Conservation (phyloP, 768 basidiomycete species). For the Gelatoporia subvermispora region DNA sequence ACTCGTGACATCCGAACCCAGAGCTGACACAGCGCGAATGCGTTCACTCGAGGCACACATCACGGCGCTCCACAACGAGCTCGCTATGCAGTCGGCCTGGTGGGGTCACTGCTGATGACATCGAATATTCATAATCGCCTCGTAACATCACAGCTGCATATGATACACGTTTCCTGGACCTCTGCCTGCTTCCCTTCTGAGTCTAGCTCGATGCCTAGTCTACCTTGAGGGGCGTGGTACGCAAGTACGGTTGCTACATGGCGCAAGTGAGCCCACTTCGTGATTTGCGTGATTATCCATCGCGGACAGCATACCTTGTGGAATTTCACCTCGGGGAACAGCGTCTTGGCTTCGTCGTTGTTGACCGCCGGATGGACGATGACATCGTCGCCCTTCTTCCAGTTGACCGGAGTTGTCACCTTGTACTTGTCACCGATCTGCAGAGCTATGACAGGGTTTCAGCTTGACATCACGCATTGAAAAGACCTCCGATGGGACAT, state of each 20-base stretch:
- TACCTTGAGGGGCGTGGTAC: constrained; percentile 59
- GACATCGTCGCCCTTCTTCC: constrained; percentile 90
- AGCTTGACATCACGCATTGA: neutral
- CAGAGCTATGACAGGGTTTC: constrained; percentile 43
- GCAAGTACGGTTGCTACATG: constrained; percentile 70
- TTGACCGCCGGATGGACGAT: constrained; percentile 84
- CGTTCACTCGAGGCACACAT: too few species aligned
- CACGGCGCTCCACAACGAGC: too few species aligned
- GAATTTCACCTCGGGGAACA: constrained; percentile 80
- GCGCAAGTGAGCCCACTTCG: constrained; percentile 1
- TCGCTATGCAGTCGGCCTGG: too few species aligned
- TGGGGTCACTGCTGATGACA: too few species aligned
- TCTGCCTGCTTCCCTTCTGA: too few species aligned
- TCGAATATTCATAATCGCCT: too few species aligned
- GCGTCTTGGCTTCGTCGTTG: constrained; percentile 84
- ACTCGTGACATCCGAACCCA: too few species aligned
- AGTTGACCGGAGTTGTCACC: constrained; percentile 90
- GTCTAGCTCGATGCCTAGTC: constrained; percentile 2
- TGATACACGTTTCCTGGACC: too few species aligned
- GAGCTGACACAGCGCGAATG: too few species aligned
- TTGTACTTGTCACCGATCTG: constrained; percentile 86
- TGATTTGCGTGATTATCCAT: neutral
- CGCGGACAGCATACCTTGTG: constrained; percentile 59
- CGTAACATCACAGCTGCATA: too few species aligned
- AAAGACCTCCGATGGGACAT: constrained; percentile 9